Evolutionary conservation across 1,284 basidiomycete genomes (phyloP).

Genomic region (Ceratobasidium sp.): DNA sequence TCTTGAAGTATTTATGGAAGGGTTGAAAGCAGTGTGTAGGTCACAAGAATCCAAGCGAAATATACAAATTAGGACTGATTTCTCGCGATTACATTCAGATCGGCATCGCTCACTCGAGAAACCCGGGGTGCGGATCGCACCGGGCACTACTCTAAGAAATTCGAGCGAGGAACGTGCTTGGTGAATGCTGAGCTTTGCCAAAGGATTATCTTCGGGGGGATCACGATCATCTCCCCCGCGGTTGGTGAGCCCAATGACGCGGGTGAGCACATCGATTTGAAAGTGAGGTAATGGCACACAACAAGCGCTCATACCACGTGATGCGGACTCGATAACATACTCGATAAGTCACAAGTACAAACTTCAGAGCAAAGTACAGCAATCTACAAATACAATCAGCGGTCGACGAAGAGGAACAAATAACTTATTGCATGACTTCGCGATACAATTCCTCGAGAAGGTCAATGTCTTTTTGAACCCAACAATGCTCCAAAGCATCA

Average conservation of each 20-base stretch:
- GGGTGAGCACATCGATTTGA: conserved; percentile 14
- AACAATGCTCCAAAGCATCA: conserved; percentile 50
- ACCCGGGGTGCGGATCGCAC: conserved; percentile 22
- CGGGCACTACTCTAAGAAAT: conserved; percentile 16
- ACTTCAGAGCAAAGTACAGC: background rate
- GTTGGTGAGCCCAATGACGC: conserved; percentile 13
- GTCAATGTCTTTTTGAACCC: conserved; percentile 67
- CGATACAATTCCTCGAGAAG: conserved; percentile 67
- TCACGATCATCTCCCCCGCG: no score
- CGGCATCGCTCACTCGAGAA: conserved; percentile 11
- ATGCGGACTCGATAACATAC: background rate
- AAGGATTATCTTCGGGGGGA: conserved; percentile 26
- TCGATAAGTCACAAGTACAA: background rate
- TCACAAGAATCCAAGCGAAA: conserved; percentile 17
- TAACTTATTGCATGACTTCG: conserved; percentile 47
- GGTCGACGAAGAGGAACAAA: background rate
- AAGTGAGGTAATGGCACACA: background rate
- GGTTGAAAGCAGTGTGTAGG: conserved; percentile 4
- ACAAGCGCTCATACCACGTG: conserved; percentile 16
- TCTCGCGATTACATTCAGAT: conserved; percentile 27
- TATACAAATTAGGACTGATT: conserved; percentile 34
- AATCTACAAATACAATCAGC: background rate
- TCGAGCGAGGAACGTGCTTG: conserved; percentile 4
- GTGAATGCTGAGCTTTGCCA: background rate
- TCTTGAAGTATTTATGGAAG: conserved; percentile 25